phyloP scores from a whole-genome alignment of 208 protist genomes.

The Crithidia bombi region DNA sequence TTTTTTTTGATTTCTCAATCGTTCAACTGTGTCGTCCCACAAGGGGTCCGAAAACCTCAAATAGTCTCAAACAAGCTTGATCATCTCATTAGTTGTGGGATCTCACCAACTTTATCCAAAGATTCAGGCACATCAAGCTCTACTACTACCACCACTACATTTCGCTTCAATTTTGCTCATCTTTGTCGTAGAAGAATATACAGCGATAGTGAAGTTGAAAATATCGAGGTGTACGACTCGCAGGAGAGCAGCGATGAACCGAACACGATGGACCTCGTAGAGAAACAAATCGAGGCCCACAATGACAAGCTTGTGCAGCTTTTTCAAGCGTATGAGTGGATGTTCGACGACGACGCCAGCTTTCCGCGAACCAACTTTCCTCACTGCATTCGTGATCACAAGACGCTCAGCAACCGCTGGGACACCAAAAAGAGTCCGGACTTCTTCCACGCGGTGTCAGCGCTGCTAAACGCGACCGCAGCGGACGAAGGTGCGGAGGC shows the following conservation, averaged over 20 bases:
- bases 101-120: too few species aligned
- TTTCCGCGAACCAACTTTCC: slow-evolving; percentile 32
- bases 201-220: slow-evolving; percentile 26
- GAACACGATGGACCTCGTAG: not conserved
- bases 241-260: slow-evolving; percentile 5
- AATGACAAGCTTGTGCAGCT: not conserved
- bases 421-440: not conserved
- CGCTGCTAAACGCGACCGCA: not conserved
- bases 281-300: not conserved
- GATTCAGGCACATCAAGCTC: too few species aligned
- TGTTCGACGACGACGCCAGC: slow-evolving; percentile 37
- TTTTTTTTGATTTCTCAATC: not conserved
- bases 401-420: slow-evolving; percentile 1
- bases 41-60: too few species aligned
- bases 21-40: too few species aligned
- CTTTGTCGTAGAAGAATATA: slow-evolving; percentile 33
- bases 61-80: too few species aligned
- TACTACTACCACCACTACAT: not conserved
- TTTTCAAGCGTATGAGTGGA: slow-evolving; percentile 16
- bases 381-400: not conserved
- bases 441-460: slow-evolving; percentile 7
- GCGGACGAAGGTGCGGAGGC: not conserved
- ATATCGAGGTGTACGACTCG: slow-evolving; percentile 9
- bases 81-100: too few species aligned
- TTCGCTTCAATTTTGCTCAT: too few species aligned